Conservation (phyloP, 768 basidiomycete species). For the Thelephora aurantiotincta region DNA sequence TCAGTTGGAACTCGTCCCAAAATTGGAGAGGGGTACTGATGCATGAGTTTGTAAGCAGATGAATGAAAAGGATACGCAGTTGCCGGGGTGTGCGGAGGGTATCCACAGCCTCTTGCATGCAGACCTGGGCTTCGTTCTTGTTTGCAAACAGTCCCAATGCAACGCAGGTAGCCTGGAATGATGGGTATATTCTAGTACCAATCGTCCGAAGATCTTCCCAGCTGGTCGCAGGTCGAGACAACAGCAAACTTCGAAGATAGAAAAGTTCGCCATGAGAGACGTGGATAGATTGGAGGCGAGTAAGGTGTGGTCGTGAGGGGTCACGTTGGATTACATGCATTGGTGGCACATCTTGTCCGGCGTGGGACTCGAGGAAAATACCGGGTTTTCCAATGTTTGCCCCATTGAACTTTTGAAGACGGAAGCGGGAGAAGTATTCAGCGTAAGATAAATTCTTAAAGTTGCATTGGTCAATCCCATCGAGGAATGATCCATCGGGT, state of each 20-base stretch:
- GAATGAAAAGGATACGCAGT: constrained; percentile 24
- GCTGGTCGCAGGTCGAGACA: constrained; percentile 6
- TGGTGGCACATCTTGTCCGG: background rate
- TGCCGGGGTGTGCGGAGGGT: constrained; percentile 20
- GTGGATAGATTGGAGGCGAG: constrained; percentile 11
- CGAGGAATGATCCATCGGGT: constrained; percentile 4
- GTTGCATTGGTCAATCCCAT: background rate
- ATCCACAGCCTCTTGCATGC: constrained; percentile 22
- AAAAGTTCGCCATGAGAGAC: constrained; percentile 21
- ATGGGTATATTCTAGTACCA: constrained; percentile 6
- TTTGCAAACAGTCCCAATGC: constrained; percentile 13
- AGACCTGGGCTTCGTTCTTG: constrained; percentile 14
- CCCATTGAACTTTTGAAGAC: constrained; percentile 4
- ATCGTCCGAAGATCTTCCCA: constrained; percentile 7
- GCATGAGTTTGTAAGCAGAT: constrained; percentile 22
- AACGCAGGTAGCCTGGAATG: constrained; percentile 14
- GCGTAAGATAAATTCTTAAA: constrained; percentile 9
- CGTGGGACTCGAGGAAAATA: constrained; percentile 6
- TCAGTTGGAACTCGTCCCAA: constrained; percentile 16
- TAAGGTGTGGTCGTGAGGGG: constrained; percentile 7
- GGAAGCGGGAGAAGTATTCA: constrained; percentile 11
- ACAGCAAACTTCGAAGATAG: constrained; percentile 18
- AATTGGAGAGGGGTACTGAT: constrained; percentile 11
- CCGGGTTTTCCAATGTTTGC: background rate
- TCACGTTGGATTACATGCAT: constrained; percentile 11